Evolutionary conservation across 257 asterid genomes (phyloP).

Genomic region (Ajuga chamaepitys): DNA sequence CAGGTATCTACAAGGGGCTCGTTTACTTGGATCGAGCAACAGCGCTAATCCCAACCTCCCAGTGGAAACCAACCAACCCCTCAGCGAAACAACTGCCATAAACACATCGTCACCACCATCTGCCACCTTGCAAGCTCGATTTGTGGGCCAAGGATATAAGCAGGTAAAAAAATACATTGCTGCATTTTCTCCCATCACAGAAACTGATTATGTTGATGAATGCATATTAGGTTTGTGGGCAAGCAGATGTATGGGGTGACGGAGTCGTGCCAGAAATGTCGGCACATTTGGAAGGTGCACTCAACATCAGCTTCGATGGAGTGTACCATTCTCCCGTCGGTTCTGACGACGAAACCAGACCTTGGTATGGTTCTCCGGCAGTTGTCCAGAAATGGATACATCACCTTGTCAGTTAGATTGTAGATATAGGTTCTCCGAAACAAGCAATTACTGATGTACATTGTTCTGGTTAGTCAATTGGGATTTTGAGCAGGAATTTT

Average conservation of each 20-base stretch:
- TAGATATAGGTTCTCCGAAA: background rate
- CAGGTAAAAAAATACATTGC: conserved; percentile 41
- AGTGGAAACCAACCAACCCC: conserved; percentile 23
- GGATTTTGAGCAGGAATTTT: background rate
- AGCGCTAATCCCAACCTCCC: conserved; percentile 18
- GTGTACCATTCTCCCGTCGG: conserved; percentile 88
- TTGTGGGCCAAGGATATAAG: conserved; percentile 91
- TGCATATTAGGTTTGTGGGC: conserved; percentile 72
- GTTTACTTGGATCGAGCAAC: conserved; percentile 39
- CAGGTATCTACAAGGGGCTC: conserved; percentile 86
- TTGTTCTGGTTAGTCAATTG: background rate
- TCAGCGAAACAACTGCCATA: conserved; percentile 29
- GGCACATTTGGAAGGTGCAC: conserved; percentile 88
- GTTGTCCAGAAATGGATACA: conserved; percentile 81
- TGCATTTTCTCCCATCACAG: background rate
- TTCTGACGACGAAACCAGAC: conserved; percentile 63
- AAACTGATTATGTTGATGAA: background rate
- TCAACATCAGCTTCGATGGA: conserved; percentile 65
- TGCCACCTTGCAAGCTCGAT: conserved; percentile 53
- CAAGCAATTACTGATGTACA: background rate
- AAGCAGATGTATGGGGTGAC: conserved; percentile 90
- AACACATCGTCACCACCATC: conserved; percentile 26
- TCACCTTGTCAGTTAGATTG: conserved; percentile 51
- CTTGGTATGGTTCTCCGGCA: conserved; percentile 89
- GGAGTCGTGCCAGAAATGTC: conserved; percentile 88